Evolutionary conservation across 2,329 filamentous ascomycete species (phyloP).

Genomic region (Cladosporium phlei): DNA sequence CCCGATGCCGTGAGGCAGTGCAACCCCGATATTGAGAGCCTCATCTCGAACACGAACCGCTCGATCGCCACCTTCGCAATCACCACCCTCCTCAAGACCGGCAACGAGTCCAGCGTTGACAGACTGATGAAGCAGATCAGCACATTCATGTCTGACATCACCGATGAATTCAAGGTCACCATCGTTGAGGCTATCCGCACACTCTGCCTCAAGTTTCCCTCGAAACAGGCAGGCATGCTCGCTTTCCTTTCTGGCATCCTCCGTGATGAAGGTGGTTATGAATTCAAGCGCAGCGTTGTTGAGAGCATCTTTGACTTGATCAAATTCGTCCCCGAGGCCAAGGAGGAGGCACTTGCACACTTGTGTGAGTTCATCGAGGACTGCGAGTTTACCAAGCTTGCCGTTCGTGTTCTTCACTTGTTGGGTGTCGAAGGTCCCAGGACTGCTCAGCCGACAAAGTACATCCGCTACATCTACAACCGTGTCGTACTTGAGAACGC

Average conservation of each 20-base stretch:
- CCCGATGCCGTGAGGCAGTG: conserved; percentile 85
- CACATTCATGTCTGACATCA: conserved; percentile 97
- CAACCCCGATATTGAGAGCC: conserved; percentile 94
- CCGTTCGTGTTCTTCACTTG: conserved; percentile 89
- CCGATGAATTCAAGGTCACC: conserved; percentile 99
- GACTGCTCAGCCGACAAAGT: conserved; percentile 93
- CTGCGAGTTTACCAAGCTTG: conserved; percentile 97
- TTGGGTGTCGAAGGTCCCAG: conserved; percentile 92
- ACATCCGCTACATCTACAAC: conserved; percentile 99
- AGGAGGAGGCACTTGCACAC: conserved; percentile 79
- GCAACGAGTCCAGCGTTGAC: conserved; percentile 95
- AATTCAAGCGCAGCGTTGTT: conserved; percentile 95
- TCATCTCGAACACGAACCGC: conserved; percentile 95
- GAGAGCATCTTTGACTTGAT: conserved; percentile 99
- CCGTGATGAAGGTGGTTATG: conserved; percentile 93
- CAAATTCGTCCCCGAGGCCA: conserved; percentile 91
- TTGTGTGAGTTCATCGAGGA: conserved; percentile 99
- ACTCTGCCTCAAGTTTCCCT: conserved; percentile 93
- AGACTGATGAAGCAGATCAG: conserved; percentile 98
- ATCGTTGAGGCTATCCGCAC: conserved; percentile 98
- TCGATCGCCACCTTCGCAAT: conserved; percentile 98
- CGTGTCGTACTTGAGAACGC: conserved; percentile 95
- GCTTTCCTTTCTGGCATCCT: conserved; percentile 95
- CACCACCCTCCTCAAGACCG: conserved; percentile 94
- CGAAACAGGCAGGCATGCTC: conserved; percentile 96